These are phyloP conservation scores for Elsinoe ampelina DNA, from an alignment of 2,329 filamentous ascomycete genomes.

Conservation along the genomic window DNA sequence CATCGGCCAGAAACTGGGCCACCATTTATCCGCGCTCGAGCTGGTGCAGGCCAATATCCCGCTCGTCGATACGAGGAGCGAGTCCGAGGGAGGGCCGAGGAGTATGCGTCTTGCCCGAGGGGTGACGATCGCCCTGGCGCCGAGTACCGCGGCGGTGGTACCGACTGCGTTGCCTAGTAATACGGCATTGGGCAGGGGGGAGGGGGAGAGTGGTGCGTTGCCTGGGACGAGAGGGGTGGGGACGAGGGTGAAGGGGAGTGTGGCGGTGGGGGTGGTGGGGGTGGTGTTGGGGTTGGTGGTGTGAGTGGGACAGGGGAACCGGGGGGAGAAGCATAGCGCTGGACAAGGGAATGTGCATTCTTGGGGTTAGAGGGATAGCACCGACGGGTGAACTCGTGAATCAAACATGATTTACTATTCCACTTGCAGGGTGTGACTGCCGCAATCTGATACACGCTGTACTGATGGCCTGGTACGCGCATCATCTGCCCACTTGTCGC, in stretches of 20 bases:
- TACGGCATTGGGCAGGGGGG: background rate
- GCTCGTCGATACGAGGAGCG: background rate
- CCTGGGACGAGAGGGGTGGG: background rate
- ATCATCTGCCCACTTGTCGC: too few species aligned
- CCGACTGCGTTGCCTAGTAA: background rate
- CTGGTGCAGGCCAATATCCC: conserved; percentile 12
- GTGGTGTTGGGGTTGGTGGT: background rate
- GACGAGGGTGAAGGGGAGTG: background rate
- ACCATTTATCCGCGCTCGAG: conserved; percentile 26
- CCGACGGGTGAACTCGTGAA: too few species aligned
- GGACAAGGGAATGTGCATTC: background rate
- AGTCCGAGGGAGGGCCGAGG: background rate
- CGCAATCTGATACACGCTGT: too few species aligned
- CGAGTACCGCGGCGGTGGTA: background rate
- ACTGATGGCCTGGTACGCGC: too few species aligned
- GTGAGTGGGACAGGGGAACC: background rate
- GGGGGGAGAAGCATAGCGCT: background rate
- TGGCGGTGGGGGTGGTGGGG: background rate
- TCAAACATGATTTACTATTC: too few species aligned
- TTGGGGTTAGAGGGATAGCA: background rate
- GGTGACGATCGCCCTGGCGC: background rate
- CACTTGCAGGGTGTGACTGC: too few species aligned
- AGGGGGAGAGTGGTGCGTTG: background rate
- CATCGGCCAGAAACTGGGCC: conserved; percentile 29
- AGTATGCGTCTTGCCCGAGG: background rate